These are phyloP conservation scores for Angomonas deanei DNA, from an alignment of 208 protist genomes.

Conservation along the genomic window DNA sequence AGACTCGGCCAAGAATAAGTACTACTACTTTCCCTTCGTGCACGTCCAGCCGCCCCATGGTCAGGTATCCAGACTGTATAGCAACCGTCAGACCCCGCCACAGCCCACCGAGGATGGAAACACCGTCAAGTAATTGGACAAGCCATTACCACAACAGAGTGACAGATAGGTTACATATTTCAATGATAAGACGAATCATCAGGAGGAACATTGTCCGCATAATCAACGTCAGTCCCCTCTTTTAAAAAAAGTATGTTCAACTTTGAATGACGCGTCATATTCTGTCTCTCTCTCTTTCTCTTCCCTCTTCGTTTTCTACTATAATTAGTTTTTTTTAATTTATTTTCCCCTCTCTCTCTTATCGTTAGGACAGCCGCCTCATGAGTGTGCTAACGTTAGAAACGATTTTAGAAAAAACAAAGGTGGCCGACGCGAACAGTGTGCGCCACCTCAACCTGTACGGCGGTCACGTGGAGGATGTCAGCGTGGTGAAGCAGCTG, in stretches of 20 bases:
- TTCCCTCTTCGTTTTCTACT: constrained; percentile 3
- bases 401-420: constrained; percentile 85
- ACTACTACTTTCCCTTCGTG: constrained; percentile 91
- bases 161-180: too few relatives aligned
- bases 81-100: constrained; percentile 52
- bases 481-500: constrained; percentile 65
- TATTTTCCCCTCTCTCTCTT: constrained; percentile 3
- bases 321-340: background rate
- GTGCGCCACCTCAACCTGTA: constrained; percentile 92
- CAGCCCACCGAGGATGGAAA: constrained; percentile 25
- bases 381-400: constrained; percentile 58
- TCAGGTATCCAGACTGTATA: constrained; percentile 80
- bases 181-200: too few relatives aligned
- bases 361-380: background rate
- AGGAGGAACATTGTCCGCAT: too few relatives aligned
- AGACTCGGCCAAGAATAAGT: constrained; percentile 81
- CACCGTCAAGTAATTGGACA: constrained; percentile 12
- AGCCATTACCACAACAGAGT: constrained; percentile 7
- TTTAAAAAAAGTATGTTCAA: background rate
- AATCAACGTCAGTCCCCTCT: too few relatives aligned
- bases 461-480: constrained; percentile 80
- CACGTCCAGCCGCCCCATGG: constrained; percentile 87
- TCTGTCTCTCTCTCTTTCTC: background rate
- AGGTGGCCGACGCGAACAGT: constrained; percentile 49
- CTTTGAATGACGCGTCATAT: background rate